Evolutionary conservation across 2,329 filamentous ascomycete genomes (phyloP).

Genomic region (Paraphoma sp.): DNA sequence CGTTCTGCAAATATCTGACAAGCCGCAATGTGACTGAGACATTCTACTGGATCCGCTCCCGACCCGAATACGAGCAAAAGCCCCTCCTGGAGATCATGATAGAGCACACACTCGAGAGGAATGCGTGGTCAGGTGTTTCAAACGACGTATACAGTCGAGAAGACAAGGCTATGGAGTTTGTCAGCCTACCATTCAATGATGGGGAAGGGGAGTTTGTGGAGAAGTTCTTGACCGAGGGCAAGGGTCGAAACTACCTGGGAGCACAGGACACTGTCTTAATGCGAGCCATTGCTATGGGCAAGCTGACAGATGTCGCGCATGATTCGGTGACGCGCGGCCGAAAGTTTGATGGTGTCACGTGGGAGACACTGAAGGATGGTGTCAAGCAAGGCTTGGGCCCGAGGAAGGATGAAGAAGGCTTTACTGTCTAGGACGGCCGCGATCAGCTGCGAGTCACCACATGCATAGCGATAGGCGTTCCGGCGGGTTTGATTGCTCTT

Average conservation of each 20-base stretch:
- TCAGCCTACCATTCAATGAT: constrained; percentile 73
- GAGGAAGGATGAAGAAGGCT: constrained; percentile 33
- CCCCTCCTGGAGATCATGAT: constrained; percentile 73
- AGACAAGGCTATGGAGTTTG: constrained; percentile 70
- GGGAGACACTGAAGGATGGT: constrained; percentile 53
- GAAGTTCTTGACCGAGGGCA: constrained; percentile 69
- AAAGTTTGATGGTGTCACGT: constrained; percentile 59
- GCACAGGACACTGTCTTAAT: constrained; percentile 78
- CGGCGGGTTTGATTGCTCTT: neutral
- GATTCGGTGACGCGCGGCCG: constrained; percentile 46
- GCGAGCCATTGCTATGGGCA: constrained; percentile 73
- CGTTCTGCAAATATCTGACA: constrained; percentile 74
- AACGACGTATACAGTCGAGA: constrained; percentile 48
- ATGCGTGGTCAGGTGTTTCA: constrained; percentile 13
- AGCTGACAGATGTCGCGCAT: constrained; percentile 55
- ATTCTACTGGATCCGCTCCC: constrained; percentile 73
- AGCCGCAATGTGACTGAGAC: constrained; percentile 73
- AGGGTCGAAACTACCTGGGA: constrained; percentile 68
- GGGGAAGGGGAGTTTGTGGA: constrained; percentile 79
- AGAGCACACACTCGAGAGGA: constrained; percentile 35
- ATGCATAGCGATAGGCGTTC: constrained; percentile 13
- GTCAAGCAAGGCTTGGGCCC: constrained; percentile 45
- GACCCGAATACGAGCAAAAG: constrained; percentile 67
- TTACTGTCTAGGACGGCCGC: constrained; percentile 12
- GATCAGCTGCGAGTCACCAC: neutral